phyloP scores from a whole-genome alignment of 345 rosid species.

The Salix dunnii region DNA sequence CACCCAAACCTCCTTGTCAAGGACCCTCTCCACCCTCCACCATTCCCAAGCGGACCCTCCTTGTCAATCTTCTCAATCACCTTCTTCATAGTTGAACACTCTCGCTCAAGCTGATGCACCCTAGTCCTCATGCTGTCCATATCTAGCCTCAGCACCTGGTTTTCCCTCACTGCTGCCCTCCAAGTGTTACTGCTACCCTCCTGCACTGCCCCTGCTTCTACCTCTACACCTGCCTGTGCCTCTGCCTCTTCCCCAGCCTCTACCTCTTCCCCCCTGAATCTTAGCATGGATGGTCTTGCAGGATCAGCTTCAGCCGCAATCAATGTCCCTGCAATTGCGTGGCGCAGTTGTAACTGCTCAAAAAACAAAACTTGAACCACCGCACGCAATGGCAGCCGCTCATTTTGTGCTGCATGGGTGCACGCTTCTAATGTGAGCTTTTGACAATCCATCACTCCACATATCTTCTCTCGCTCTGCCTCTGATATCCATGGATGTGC shows the following conservation, averaged over 20 bases:
- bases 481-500: constrained; percentile 91
- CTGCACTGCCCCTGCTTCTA: constrained; percentile 17
- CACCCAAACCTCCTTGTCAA: constrained; percentile 65
- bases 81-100: constrained; percentile 83
- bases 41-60: constrained; percentile 24
- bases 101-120: constrained; percentile 78
- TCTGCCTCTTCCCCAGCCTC: constrained; percentile 9
- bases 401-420: constrained; percentile 99
- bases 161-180: constrained; percentile 80
- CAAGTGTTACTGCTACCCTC: constrained; percentile 38
- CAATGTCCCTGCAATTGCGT: constrained; percentile 81
- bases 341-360: constrained; percentile 91
- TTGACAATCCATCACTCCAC: constrained; percentile 82
- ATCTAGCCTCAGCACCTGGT: constrained; percentile 88
- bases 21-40: constrained; percentile 51
- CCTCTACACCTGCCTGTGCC: constrained; percentile 19
- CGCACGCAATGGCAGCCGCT: constrained; percentile 85
- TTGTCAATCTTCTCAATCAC: constrained; percentile 74
- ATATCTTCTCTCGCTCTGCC: constrained; percentile 77
- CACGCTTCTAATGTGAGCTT: constrained; percentile 93
- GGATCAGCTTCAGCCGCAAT: constrained; percentile 55
- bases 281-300: constrained; percentile 36
- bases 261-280: constrained; percentile 25
- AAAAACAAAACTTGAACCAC: constrained; percentile 95
- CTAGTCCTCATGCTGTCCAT: constrained; percentile 99